Base-by-base conservation (phyloP, 2,329 filamentous ascomycete species). In the Mycosphaerelloides madeirae region DNA sequence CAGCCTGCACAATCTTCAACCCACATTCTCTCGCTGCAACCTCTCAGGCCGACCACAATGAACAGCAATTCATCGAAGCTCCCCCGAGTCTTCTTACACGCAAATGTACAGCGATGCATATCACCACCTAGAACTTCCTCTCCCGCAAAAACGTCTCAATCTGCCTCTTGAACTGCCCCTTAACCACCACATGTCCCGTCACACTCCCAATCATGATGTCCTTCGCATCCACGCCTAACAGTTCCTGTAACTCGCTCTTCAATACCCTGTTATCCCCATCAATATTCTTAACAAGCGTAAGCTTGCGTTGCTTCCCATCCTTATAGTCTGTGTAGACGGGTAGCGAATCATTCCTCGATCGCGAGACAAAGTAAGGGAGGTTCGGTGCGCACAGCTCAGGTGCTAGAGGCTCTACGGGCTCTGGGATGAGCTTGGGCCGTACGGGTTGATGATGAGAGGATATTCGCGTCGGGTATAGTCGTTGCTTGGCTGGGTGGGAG, bases 271-370 rank as follows among this genome's bases (percentile, higher is more conserved):
- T 60, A 63, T 95, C 78, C 13, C 93, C 93, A 45, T 87, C 81
- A 38, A 91, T 77, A 67, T 86, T 89, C 65, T 88, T 85, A 44
- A 98, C 69, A 44, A 80, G 67, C 4, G 91, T 94, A 58, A 85
- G 68, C 58, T 81, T 79, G 61, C 82, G 75, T 53, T 86, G 93
- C 12, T 87, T 87, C 41, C 88, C 88, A 11, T 80, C 76, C 70
- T 87, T 90, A 53, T 69, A 72, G 54, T 81, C 74, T 13, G 81
- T 73, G 69, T 97, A 98, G 34, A 97, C 78, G 18, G 87, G 81
- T 2, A 93, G 71, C 54, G 87, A 80, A 37, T 81, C 78, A 29
- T 79, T 83, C 1, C 74, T 70, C 3, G 87, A 91, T 50, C 88
- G 83, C 40, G 74, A 73, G 53, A 97, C 76, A 58, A 82, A 76